Evolutionary conservation across 768 basidiomycete genomes (phyloP).

Genomic region (Trametes cingulata): DNA sequence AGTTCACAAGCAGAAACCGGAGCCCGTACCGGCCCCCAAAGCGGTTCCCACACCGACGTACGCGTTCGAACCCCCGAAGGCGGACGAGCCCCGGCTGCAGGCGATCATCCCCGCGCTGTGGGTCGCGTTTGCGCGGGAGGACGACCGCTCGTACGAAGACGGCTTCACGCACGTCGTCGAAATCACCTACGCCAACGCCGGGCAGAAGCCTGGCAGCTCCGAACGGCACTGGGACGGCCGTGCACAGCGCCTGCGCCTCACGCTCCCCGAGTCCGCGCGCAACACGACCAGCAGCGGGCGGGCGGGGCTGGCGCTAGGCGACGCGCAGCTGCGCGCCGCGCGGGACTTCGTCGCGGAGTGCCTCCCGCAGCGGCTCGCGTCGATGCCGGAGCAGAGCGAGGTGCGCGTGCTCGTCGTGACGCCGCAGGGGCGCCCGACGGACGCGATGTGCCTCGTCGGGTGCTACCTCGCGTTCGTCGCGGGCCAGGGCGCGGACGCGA

Average conservation of each 20-base stretch:
- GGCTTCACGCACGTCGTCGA: constrained; percentile 31
- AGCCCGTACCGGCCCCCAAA: not conserved
- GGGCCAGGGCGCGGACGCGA: constrained; percentile 22
- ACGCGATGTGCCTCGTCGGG: constrained; percentile 31
- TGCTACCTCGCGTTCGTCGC: constrained; percentile 34
- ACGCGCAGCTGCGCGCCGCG: constrained; percentile 39
- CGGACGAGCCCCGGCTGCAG: constrained; percentile 22
- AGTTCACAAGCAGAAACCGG: not conserved
- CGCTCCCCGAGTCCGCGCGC: constrained; percentile 18
- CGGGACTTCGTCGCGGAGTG: constrained; percentile 46
- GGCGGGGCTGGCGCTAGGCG: constrained; percentile 30
- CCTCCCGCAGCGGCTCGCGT: constrained; percentile 31
- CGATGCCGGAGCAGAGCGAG: constrained; percentile 6
- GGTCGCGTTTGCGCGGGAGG: constrained; percentile 25
- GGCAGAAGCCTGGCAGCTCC: not conserved
- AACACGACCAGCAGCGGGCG: constrained; percentile 8
- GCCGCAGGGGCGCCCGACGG: constrained; percentile 32
- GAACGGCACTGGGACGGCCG: constrained; percentile 13
- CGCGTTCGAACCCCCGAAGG: constrained; percentile 7
- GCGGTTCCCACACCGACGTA: not conserved
- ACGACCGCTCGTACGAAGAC: constrained; percentile 9
- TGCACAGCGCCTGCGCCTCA: constrained; percentile 23
- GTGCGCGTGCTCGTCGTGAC: constrained; percentile 32
- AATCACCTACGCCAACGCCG: constrained; percentile 16
- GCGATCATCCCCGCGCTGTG: constrained; percentile 27